Conservation (phyloP, 345 rosid species). For the Gossypium rotundifolium region DNA sequence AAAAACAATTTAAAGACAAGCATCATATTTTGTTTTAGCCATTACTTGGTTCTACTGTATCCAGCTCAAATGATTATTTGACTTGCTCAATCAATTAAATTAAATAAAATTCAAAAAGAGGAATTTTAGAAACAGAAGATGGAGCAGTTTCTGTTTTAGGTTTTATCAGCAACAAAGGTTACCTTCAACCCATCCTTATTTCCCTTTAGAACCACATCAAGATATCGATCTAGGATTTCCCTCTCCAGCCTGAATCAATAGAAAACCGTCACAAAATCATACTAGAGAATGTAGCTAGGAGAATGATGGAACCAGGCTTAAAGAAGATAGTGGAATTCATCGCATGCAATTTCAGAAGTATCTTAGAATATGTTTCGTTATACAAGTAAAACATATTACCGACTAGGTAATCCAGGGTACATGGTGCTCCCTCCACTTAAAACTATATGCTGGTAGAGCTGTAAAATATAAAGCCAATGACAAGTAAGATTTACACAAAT, state of each 20-base stretch:
- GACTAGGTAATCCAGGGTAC: conserved; percentile 98
- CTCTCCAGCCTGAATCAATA: conserved; percentile 70
- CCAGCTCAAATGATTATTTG: background rate
- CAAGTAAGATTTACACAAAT: conserved; percentile 6
- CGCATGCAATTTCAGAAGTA: background rate
- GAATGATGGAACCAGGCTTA: background rate
- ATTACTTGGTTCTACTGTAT: background rate
- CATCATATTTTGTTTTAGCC: background rate
- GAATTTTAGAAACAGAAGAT: background rate
- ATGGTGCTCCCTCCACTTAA: conserved; percentile 99
- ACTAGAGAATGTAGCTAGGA: conserved; percentile 1
- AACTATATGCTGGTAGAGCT: conserved; percentile 97
- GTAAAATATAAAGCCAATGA: conserved; percentile 24
- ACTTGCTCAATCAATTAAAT: background rate
- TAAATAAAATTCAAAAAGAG: background rate
- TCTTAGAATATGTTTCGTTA: background rate
- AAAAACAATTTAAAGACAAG: background rate
- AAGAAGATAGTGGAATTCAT: background rate
- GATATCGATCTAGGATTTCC: conserved; percentile 86
- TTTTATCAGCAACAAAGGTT: conserved; percentile 5
- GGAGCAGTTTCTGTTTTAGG: background rate
- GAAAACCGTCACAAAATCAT: conserved; percentile 9
- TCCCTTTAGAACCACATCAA: conserved; percentile 86
- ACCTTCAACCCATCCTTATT: conserved; percentile 97
- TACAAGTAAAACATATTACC: conserved; percentile 35